Percentiles rank a stretch among this genome's conserved stretches.
Evolutionary conservation across 306 rosid species (phyloP).

Genomic region (Cicer judaicum): DNA sequence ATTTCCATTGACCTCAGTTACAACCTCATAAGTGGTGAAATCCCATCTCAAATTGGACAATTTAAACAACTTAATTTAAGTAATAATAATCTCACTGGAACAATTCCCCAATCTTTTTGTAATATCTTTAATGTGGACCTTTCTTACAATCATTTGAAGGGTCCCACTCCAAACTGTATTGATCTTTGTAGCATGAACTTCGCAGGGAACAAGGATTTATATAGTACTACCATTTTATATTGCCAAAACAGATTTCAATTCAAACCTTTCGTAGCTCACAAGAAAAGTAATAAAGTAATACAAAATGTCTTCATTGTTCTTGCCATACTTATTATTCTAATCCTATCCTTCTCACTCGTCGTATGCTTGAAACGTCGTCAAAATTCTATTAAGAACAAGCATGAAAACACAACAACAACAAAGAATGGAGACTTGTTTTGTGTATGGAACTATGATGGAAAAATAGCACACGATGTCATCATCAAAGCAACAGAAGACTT

Average conservation of each 20-base stretch:
- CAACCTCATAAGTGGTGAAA: constrained; percentile 1
- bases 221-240: background rate
- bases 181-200: fast-evolving
- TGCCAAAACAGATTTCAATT: background rate
- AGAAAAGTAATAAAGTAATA: background rate
- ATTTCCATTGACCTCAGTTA: background rate
- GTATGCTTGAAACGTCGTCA: background rate
- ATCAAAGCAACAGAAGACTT: constrained; percentile 15
- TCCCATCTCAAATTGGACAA: background rate
- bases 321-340: background rate
- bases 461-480: constrained; percentile 20
- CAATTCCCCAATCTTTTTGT: background rate
- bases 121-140: background rate
- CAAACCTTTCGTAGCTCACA: background rate
- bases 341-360: background rate
- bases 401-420: background rate
- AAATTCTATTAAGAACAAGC: background rate
- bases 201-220: background rate
- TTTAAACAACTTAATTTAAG: background rate
- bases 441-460: constrained; percentile 30
- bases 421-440: constrained; percentile 21
- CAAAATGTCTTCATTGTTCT: background rate
- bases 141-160: background rate
- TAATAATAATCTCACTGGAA: constrained; percentile 11
- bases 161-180: background rate